phyloP scores from a whole-genome alignment of 192 early-diverging fungal genomes.

The Jimgerdemannia lactiflua region DNA sequence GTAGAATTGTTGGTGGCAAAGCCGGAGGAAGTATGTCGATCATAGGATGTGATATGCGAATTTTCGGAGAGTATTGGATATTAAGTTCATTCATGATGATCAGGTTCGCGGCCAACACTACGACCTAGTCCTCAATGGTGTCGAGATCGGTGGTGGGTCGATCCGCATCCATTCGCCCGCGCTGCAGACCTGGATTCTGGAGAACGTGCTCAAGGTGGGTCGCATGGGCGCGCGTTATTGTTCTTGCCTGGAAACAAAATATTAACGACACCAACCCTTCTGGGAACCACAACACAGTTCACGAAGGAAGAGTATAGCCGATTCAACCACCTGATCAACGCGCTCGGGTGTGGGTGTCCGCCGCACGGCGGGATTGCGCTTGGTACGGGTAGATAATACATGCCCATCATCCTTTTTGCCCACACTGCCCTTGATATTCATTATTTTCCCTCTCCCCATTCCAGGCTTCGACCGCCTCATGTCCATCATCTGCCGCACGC shows the following conservation, averaged over 20 bases:
- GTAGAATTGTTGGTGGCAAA: slow-evolving; percentile 55
- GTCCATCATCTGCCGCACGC: slow-evolving; percentile 64
- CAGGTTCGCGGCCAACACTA: slow-evolving; percentile 77
- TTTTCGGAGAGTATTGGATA: not conserved
- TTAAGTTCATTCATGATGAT: not conserved
- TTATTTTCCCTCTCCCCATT: too few relatives aligned
- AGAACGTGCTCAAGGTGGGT: slow-evolving; percentile 58
- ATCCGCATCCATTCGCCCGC: slow-evolving; percentile 81
- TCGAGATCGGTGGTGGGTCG: slow-evolving; percentile 90
- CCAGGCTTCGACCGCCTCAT: slow-evolving; percentile 78
- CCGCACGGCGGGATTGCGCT: slow-evolving; percentile 90
- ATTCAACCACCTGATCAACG: slow-evolving; percentile 82
- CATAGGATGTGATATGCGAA: not conserved
- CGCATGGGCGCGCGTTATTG: too few relatives aligned
- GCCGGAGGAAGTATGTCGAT: slow-evolving; percentile 50
- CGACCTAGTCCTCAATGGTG: slow-evolving; percentile 87
- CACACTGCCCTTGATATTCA: too few relatives aligned
- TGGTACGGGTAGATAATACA: slow-evolving; percentile 1
- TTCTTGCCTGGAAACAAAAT: too few relatives aligned
- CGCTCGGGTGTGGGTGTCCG: slow-evolving; percentile 80
- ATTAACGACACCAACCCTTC: not conserved
- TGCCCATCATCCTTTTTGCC: too few relatives aligned
- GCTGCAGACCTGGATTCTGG: slow-evolving; percentile 74
- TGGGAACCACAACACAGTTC: slow-evolving; percentile 26
- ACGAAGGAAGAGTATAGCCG: slow-evolving; percentile 47